Base-by-base conservation (phyloP, 495 filamentous ascomycete species). In the Aspergillus olivimuriae region DNA sequence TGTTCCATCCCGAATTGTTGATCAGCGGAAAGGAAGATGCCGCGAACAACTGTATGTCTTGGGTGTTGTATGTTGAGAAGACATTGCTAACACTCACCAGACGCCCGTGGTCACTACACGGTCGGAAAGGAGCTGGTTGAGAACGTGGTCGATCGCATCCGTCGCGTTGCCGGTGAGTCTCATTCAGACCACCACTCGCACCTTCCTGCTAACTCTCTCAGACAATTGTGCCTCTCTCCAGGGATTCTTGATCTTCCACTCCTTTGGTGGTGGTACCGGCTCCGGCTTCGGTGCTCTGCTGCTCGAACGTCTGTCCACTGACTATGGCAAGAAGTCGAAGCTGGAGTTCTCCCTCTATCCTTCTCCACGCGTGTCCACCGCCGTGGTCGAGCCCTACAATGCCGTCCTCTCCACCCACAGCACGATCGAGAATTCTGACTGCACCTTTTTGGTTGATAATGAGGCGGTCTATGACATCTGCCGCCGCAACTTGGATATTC, bases 321-420 rank as follows among this genome's bases (percentile, higher is more conserved):
- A 94, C 65, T 94, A 91, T 58, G 86, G 82, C 64, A 94, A 92
- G 81, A 94, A 94, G 77, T 87, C 80, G 72, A 94, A 94, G 76
- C 82, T 94, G 35, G 88, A 94, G 64, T 94, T 94, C 66, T 79
- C 86, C 34, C 80, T 94, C 54, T 94, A 94, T 69, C 88, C 88
- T 16, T 83, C 88, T 23, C 87, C 87, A 33, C 82, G 84, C 35
- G 83, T 90, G 33, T 87, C 88, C 4, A 91, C 86, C 28, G 85
- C 88, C 14, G 87, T 94, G 34, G 88, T 94, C 22, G 88, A 94
- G 77, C 88, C 88, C 12, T 94, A 94, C 80, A 94, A 94, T 58
- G 86, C 88, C 37, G 87, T 94, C 44, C 75, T 94, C 26, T 87
- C 84, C 36, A 94, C 88, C 41, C 88, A 94, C 75, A 91, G 85